A percentile compares a stretch with the other conserved stretches of the same genome.
Evolutionary conservation across 306 rosid species (phyloP).

Genomic region (Castanopsis chinensis): DNA sequence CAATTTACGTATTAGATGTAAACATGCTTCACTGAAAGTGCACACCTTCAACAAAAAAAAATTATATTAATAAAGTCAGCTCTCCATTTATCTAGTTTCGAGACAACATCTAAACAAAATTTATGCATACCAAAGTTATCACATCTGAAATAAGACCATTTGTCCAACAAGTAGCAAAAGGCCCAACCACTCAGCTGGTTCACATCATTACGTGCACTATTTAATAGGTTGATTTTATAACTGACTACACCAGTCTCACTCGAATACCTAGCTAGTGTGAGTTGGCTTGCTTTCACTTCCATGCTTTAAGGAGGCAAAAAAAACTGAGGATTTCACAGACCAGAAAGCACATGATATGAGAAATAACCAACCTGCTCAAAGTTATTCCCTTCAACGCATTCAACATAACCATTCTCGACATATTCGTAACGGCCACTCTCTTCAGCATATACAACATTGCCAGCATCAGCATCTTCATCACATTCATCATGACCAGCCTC

Average conservation of each 20-base stretch:
- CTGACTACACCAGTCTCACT: not conserved
- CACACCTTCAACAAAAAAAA: not conserved
- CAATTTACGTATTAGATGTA: not conserved
- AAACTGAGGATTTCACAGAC: not conserved
- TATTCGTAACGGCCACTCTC: not conserved
- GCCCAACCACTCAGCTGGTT: not conserved
- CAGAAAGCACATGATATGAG: not conserved
- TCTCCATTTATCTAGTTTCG: not conserved
- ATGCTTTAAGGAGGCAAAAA: not conserved
- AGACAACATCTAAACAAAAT: not conserved
- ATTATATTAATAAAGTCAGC: not conserved
- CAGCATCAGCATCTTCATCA: slow-evolving; percentile 1
- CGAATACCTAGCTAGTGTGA: not conserved
- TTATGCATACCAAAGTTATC: not conserved
- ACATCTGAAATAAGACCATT: not conserved
- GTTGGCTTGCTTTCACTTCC: not conserved
- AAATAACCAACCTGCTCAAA: slow-evolving; percentile 36
- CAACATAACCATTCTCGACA: not conserved
- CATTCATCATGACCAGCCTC: slow-evolving; percentile 12
- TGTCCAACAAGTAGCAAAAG: not conserved
- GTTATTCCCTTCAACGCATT: slow-evolving; percentile 22
- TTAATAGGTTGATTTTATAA: not conserved
- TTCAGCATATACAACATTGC: not conserved
- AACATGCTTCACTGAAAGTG: not conserved
- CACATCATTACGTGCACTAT: not conserved